Conservation (phyloP, 371 early-diverging fungal genomes). For the Haplosporangium sp. region DNA sequence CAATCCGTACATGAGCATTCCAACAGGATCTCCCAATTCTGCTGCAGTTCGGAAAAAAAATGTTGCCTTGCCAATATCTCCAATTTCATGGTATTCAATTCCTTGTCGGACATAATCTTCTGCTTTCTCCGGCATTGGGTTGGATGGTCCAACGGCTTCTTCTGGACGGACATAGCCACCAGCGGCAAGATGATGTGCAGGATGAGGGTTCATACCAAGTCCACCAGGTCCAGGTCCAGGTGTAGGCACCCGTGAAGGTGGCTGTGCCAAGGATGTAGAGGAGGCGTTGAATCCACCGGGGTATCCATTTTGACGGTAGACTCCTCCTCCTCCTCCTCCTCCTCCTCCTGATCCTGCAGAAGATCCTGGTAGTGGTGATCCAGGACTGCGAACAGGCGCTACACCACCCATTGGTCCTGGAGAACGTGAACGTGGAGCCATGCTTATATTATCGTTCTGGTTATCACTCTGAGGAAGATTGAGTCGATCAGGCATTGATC, state of each 20-base stretch:
- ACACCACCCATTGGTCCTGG: constrained; percentile 15
- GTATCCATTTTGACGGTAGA: constrained; percentile 49
- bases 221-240: constrained; percentile 5
- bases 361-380: constrained; percentile 27
- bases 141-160: constrained; percentile 50
- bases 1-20: constrained; percentile 90
- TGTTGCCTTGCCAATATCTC: constrained; percentile 85
- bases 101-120: constrained; percentile 69
- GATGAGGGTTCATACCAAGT: constrained; percentile 32
- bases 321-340: constrained; percentile 22
- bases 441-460: constrained; percentile 14
- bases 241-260: constrained; percentile 10
- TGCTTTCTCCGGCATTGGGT: constrained; percentile 57
- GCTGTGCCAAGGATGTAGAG: constrained; percentile 20
- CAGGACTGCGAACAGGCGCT: constrained; percentile 27
- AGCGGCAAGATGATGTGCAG: constrained; percentile 44
- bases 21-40: constrained; percentile 77
- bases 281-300: constrained; percentile 27
- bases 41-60: constrained; percentile 86
- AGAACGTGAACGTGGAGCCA: constrained; percentile 31
- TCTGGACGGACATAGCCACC: constrained; percentile 56
- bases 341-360: constrained; percentile 17
- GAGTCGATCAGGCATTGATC: constrained; percentile 30
- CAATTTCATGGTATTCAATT: constrained; percentile 74
- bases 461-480: constrained; percentile 27